Conservation (phyloP, 768 basidiomycete species). For the Leccinum arenicola region DNA sequence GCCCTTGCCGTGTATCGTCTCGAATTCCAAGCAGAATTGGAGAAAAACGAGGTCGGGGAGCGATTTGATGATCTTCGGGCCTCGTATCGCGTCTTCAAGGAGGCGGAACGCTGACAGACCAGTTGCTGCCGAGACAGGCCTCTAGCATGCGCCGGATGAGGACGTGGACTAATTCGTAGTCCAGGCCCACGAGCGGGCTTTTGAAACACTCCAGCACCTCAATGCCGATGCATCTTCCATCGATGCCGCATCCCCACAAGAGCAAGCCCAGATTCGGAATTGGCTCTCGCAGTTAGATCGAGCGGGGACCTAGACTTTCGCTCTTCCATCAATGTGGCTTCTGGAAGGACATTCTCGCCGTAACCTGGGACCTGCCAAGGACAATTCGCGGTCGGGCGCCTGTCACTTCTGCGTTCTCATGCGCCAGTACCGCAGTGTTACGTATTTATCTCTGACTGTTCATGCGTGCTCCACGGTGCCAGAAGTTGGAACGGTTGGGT, state of each 20-base stretch:
- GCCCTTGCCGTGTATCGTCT: slow-evolving; percentile 43
- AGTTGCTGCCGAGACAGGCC: slow-evolving; percentile 32
- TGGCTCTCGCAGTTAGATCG: no score
- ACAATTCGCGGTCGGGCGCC: slow-evolving; percentile 32
- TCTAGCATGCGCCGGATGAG: slow-evolving; percentile 36
- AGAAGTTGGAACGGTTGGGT: no score
- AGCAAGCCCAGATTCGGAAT: no score
- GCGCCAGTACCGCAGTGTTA: no score
- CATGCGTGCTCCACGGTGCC: no score
- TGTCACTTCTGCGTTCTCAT: no score
- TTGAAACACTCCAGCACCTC: slow-evolving; percentile 16
- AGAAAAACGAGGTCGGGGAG: slow-evolving; percentile 58
- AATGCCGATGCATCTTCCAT: slow-evolving; percentile 9
- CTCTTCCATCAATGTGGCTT: slow-evolving; percentile 29
- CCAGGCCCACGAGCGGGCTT: no score
- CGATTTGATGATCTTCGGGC: slow-evolving; percentile 35
- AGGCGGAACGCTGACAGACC: slow-evolving; percentile 18
- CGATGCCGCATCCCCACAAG: background rate
- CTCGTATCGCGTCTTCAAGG: slow-evolving; percentile 24
- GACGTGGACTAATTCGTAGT: background rate
- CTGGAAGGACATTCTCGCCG: slow-evolving; percentile 52
- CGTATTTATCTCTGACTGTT: no score
- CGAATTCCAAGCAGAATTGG: slow-evolving; percentile 55
- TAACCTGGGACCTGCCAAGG: slow-evolving; percentile 52
- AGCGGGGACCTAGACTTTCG: no score